These are phyloP conservation scores for Zygosaccharomyces sapae DNA, from an alignment of 1,139 yeast genomes.

Conservation along the genomic window DNA sequence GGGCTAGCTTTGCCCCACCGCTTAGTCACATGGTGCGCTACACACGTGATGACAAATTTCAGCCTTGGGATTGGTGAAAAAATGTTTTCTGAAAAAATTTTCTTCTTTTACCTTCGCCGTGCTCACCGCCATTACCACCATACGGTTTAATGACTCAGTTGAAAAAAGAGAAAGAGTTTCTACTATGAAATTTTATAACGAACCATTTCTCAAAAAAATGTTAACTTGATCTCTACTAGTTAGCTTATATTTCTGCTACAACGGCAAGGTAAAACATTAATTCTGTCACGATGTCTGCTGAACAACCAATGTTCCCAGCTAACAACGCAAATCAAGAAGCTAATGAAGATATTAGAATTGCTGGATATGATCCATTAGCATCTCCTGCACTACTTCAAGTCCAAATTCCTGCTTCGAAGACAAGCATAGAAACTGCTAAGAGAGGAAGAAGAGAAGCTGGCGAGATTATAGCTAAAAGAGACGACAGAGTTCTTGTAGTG, in stretches of 20 bases:
- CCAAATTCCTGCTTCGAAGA: conserved; percentile 65
- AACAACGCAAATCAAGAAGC: conserved; percentile 51
- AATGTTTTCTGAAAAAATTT: too few relatives aligned
- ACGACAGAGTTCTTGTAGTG: conserved; percentile 75
- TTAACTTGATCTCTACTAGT: not conserved
- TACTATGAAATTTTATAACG: not conserved
- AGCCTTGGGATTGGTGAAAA: too few relatives aligned
- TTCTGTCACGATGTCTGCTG: conserved; percentile 15
- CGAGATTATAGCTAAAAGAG: conserved; percentile 64
- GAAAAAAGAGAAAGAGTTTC: conserved; percentile 2
- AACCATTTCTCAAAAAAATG: not conserved
- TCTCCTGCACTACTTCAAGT: conserved; percentile 82
- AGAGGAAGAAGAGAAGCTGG: conserved; percentile 74
- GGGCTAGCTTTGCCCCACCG: too few relatives aligned
- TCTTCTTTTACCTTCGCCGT: conserved; percentile 4
- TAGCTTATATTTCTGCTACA: not conserved
- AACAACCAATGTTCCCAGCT: conserved; percentile 26
- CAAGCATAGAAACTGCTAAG: conserved; percentile 63
- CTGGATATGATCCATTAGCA: conserved; percentile 85
- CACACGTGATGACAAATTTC: too few relatives aligned
- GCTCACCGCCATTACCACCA: not conserved
- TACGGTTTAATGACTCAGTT: conserved; percentile 6
- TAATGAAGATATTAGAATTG: conserved; percentile 77
- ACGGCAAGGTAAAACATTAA: not conserved
- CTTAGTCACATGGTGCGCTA: too few relatives aligned